Conservation (phyloP, 441 rosid genomes). For the Corymbia calophylla region DNA sequence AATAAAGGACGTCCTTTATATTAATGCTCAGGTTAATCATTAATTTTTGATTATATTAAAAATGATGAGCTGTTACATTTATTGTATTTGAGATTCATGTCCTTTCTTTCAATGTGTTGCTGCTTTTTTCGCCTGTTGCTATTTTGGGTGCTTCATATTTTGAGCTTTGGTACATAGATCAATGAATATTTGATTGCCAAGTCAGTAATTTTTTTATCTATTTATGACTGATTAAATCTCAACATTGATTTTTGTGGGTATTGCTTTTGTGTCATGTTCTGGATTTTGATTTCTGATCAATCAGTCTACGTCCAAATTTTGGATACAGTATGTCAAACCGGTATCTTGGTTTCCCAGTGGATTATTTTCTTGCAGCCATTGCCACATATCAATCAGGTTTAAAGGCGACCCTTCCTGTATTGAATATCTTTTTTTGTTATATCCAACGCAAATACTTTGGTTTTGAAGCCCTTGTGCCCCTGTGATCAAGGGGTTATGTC, state of each 20-base stretch:
- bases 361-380: neutral
- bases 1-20: slow-evolving; percentile 62
- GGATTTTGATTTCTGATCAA: neutral
- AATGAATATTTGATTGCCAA: neutral
- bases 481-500: neutral
- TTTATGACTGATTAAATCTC: neutral
- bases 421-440: neutral
- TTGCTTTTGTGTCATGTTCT: neutral
- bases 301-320: neutral
- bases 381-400: neutral
- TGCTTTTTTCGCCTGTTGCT: neutral
- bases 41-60: neutral
- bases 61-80: neutral
- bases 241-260: neutral
- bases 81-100: neutral
- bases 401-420: neutral
- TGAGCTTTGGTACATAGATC: neutral
- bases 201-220: neutral
- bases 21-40: slow-evolving; percentile 74
- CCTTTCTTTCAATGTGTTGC: neutral
- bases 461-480: neutral
- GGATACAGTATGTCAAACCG: neutral
- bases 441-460: neutral
- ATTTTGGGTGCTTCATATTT: neutral
- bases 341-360: neutral